Percentiles rank a stretch among this genome's conserved stretches.
phyloP scores from a whole-genome alignment of 1,284 basidiomycete genomes.

The Golubevia pallescens region DNA sequence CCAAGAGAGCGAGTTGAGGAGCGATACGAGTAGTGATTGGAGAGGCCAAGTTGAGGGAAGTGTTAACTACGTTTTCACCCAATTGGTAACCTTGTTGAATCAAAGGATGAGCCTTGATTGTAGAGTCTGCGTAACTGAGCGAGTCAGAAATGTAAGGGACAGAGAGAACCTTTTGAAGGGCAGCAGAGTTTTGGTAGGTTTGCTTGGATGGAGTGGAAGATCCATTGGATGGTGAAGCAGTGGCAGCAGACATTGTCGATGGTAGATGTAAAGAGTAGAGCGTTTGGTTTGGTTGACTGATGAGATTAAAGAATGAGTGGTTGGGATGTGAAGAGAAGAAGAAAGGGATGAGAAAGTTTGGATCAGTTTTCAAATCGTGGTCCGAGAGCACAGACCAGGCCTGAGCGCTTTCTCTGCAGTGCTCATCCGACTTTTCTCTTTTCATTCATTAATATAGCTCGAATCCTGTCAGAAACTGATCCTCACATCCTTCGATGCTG shows the following conservation, averaged over 20 bases:
- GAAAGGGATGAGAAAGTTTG: too few relatives aligned
- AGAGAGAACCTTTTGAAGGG: conserved; percentile 34
- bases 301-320: too few relatives aligned
- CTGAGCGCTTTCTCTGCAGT: too few relatives aligned
- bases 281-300: too few relatives aligned
- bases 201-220: conserved; percentile 23
- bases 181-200: conserved; percentile 34
- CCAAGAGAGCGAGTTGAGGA: conserved; percentile 52
- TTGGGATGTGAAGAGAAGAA: too few relatives aligned
- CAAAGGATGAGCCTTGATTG: conserved; percentile 45
- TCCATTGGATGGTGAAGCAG: conserved; percentile 27
- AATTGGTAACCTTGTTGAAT: conserved; percentile 44
- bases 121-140: conserved; percentile 39
- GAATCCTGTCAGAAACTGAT: too few relatives aligned
- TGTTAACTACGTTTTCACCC: conserved; percentile 35
- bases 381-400: too few relatives aligned
- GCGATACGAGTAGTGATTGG: conserved; percentile 45
- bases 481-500: too few relatives aligned
- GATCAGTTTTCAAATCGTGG: too few relatives aligned
- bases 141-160: conserved; percentile 53
- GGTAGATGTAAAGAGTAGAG: too few relatives aligned
- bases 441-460: too few relatives aligned
- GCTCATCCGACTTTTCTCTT: too few relatives aligned
- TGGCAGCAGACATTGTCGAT: conserved; percentile 30
- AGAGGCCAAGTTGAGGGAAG: conserved; percentile 36